Evolutionary conservation across 352 stramenopile species (phyloP), one percentile per base, ranked within the genome.

Genomic region (Nothophytophthora sp.): DNA sequence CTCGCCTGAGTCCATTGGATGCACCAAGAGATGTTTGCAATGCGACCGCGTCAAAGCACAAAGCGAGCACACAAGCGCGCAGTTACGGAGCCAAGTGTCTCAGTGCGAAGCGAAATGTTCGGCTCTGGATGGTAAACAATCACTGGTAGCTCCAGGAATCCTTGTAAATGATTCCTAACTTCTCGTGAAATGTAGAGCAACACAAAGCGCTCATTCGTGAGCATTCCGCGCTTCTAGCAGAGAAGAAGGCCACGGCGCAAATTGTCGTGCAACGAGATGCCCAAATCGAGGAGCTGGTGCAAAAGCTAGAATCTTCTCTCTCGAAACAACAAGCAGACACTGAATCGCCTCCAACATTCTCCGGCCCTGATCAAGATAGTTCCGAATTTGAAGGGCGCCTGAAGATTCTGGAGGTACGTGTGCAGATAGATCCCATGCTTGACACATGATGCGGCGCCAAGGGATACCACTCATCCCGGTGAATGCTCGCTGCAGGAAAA

Each of bases 371-470:
- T 22, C 58, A 67, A 30, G 58, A 68, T n/a, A 59, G 47, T 8
- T 55, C 51, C 18, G 52, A 59, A 27, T 25, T 65, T 32, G 56
- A 81, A 41, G 52, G 36, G 27, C 73, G 76, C 5, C 42, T 89
- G 34, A 88, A 89, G 46, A 47, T 82, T 9, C 57, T 91, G n/a
- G 78, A 88, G 76, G 81, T 89, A 68, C 34, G 50, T 33, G 7
- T 49, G 15, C 11, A 10, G 19, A 34, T 45, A 9, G 10, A 23
- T 48, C 2, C 13, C 12, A 11, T 32, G 19, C 1, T 12, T 33
- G 4, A 12, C 42, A 7, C 32, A 5, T 9, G 18, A 29, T 24
- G 44, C 29, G 47, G 3, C 22, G 43, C 28, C 7, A 20, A 6
- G 53, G 47, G 46, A 20, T 34, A 35, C 16, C 5, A 24, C 18